phyloP scores from a whole-genome alignment of 2,329 filamentous ascomycete genomes.

The Exophiala viscosa region DNA sequence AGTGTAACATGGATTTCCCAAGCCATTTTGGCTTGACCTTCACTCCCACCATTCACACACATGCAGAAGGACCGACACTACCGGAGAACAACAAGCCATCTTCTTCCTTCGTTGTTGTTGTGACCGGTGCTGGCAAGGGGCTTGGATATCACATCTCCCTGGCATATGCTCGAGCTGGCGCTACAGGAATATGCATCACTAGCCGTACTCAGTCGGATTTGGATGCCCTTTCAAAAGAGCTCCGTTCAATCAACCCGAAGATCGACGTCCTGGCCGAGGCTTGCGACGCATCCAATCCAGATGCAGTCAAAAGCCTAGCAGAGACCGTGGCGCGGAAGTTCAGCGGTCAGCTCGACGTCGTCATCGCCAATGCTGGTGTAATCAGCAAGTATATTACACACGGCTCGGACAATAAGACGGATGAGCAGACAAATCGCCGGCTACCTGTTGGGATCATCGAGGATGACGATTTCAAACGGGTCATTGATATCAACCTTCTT shows the following conservation, averaged over 20 bases:
- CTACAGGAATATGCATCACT: slow-evolving; percentile 37
- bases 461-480: slow-evolving; percentile 17
- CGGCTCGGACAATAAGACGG: slow-evolving; percentile 22
- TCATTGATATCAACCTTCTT: neutral
- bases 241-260: slow-evolving; percentile 29
- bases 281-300: slow-evolving; percentile 25
- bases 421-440: slow-evolving; percentile 12
- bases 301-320: slow-evolving; percentile 32
- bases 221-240: slow-evolving; percentile 22
- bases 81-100: slow-evolving; percentile 19
- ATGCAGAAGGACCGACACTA: slow-evolving; percentile 19
- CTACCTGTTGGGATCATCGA: slow-evolving; percentile 19
- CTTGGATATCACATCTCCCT: slow-evolving; percentile 36
- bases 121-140: slow-evolving; percentile 38
- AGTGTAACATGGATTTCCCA: neutral
- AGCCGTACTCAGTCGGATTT: slow-evolving; percentile 29
- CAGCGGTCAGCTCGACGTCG: slow-evolving; percentile 33
- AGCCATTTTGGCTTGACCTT: slow-evolving; percentile 14
- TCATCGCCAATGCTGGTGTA: slow-evolving; percentile 36
- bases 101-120: slow-evolving; percentile 30
- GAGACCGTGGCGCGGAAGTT: slow-evolving; percentile 30
- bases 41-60: slow-evolving; percentile 12
- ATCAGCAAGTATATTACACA: slow-evolving; percentile 19
- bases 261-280: slow-evolving; percentile 31
- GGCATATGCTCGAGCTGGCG: slow-evolving; percentile 34